Evolutionary conservation across 148 eudicot genomes (phyloP).

Genomic region (Salicornia ramosissima): DNA sequence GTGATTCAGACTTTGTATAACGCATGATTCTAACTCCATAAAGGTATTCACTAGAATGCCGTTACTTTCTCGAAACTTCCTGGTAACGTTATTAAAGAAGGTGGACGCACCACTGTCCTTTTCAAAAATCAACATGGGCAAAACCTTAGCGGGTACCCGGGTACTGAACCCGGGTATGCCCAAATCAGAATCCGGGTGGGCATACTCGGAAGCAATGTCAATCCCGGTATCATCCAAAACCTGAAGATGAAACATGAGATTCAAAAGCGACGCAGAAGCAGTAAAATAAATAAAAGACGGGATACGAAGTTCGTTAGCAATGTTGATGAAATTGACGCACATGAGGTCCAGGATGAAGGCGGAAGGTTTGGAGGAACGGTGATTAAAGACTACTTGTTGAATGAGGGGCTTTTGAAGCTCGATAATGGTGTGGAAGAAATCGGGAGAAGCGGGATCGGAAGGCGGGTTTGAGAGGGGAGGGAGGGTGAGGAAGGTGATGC

Average conservation of each 20-base stretch:
- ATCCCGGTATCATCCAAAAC: conserved; percentile 11
- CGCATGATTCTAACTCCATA: conserved; percentile 26
- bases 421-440: not conserved
- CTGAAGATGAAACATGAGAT: conserved; percentile 15
- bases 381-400: conserved; percentile 16
- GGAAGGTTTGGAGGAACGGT: conserved; percentile 2
- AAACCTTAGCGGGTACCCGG: conserved; percentile 23
- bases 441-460: not conserved
- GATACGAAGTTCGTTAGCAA: conserved; percentile 26
- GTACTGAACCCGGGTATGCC: conserved; percentile 24
- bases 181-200: conserved; percentile 7
- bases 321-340: conserved; percentile 26
- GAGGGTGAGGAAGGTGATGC: conserved; percentile 16
- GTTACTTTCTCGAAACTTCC: conserved; percentile 30
- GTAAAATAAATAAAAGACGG: conserved; percentile 35
- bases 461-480: conserved; percentile 12
- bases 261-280: conserved; percentile 17
- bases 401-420: conserved; percentile 27
- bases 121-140: conserved; percentile 20
- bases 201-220: not conserved
- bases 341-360: conserved; percentile 34
- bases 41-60: conserved; percentile 51
- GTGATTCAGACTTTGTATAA: conserved; percentile 12
- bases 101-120: conserved; percentile 21
- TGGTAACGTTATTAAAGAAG: not conserved